A percentile compares a stretch with the other conserved stretches of the same genome.
phyloP scores from a whole-genome alignment of 805 yeast genomes.

The Metschnikowia rubicola region DNA sequence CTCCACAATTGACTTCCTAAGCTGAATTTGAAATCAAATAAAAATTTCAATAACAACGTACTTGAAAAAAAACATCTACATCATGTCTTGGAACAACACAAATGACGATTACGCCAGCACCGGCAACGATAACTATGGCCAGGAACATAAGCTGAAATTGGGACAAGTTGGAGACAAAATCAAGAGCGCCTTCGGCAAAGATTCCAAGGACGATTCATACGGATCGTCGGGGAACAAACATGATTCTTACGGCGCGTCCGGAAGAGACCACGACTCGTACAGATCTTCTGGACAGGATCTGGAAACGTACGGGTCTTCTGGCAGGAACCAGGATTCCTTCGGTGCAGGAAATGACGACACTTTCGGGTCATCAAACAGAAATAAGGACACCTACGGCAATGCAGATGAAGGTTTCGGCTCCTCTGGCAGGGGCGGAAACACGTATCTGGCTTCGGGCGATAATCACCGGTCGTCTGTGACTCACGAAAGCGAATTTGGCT shows the following conservation, averaged over 20 bases:
- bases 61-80: not conserved
- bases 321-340: conserved; percentile 14
- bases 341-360: conserved; percentile 22
- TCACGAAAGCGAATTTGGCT: not conserved
- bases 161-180: conserved; percentile 12
- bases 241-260: conserved; percentile 24
- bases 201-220: conserved; percentile 1
- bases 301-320: conserved; percentile 24
- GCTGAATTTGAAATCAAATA: too few species aligned
- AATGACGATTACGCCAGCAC: conserved; percentile 7
- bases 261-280: conserved; percentile 17
- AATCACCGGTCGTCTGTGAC: not conserved
- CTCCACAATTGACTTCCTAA: too few species aligned
- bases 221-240: not conserved
- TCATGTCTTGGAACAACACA: conserved; percentile 9
- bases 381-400: conserved; percentile 22
- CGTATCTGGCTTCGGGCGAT: not conserved
- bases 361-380: conserved; percentile 24
- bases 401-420: conserved; percentile 21
- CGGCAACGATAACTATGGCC: conserved; percentile 12
- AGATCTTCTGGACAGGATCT: conserved; percentile 20
- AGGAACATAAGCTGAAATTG: conserved; percentile 3
- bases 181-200: conserved; percentile 11
- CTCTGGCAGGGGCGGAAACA: conserved; percentile 14
- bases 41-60: not conserved